Evolutionary conservation across 306 rosid species (phyloP), one percentile per base, ranked within the genome.

Genomic region (Rosa chinensis): DNA sequence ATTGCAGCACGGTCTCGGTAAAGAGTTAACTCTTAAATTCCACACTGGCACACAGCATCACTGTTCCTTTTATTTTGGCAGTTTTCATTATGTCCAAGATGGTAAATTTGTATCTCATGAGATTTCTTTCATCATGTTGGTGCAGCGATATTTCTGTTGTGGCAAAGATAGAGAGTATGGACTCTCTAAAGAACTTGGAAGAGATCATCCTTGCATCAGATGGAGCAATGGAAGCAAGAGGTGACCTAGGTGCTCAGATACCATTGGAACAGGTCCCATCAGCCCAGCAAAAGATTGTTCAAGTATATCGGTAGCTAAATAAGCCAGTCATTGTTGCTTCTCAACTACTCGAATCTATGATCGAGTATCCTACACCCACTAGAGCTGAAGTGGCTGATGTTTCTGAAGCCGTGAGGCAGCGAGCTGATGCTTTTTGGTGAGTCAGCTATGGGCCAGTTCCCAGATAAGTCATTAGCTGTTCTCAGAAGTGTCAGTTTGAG

Each of bases 331-430:
- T n/a, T n/a, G n/a, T n/a, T n/a, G n/a, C n/a, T n/a, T n/a, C n/a
- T n/a, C n/a, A n/a, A n/a, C n/a, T n/a, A n/a, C n/a, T n/a, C n/a
- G n/a, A n/a, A n/a, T 96, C 99, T 39, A 96, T 96, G 99, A 93
- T 96, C 53, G 99, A 96, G 86, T 96, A 96, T 78, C 99, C 99
- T 43, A 93, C 98, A 8, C 99, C 99, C 59, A 96, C 99, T 21
- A 90, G 99, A 85, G 99, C 99, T 47, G 99, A 96, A 86, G 99
- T 96, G 70, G 99, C 99, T 44, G 99, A 96, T 90, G 98, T 96
- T 82, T 96, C 99, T 71, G 99, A 96, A 88, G 99, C 99, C 44
- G 99, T 96, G 55, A 88, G 99, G 91, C 99, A 96, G 85, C 90
- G 98, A 10, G 90, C 99, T 59, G 99, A 96, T 96, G 99, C 99